Evolutionary conservation across 2,329 filamentous ascomycete genomes (phyloP).

Genomic region (Macroventuria anomochaeta): DNA sequence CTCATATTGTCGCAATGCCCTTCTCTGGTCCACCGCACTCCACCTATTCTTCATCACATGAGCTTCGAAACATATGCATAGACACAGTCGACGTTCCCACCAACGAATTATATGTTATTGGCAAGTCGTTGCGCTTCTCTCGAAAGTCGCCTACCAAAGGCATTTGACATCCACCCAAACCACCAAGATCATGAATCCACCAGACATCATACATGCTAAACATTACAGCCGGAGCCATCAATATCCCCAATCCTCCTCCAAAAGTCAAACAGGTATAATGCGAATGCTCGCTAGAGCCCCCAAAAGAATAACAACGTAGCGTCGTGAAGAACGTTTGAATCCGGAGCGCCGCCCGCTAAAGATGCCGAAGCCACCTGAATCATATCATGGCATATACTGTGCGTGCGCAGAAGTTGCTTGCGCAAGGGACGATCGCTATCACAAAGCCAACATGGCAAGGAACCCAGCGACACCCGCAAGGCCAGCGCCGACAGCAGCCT

Average conservation of each 20-base stretch:
- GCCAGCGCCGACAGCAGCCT: constrained; percentile 49
- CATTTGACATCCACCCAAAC: too few relatives aligned
- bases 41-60: too few relatives aligned
- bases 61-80: too few relatives aligned
- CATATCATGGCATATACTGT: constrained; percentile 5
- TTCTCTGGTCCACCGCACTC: too few relatives aligned
- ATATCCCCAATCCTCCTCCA: constrained; percentile 12
- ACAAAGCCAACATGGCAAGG: constrained; percentile 53
- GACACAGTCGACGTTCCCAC: too few relatives aligned
- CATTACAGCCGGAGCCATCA: constrained; percentile 29
- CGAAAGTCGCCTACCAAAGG: too few relatives aligned
- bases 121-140: too few relatives aligned
- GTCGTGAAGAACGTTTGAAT: constrained; percentile 41
- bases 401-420: constrained; percentile 1
- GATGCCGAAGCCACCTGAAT: constrained; percentile 12
- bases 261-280: constrained; percentile 21
- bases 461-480: constrained; percentile 52
- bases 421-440: constrained; percentile 22
- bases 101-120: too few relatives aligned
- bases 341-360: constrained; percentile 35
- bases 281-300: constrained; percentile 18
- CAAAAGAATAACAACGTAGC: constrained; percentile 42
- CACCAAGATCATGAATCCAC: too few relatives aligned
- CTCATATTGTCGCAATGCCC: too few relatives aligned
- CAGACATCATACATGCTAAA: constrained; percentile 17